phyloP scores from a whole-genome alignment of 129 eudicot genomes.

The Ambrosia trifida region DNA sequence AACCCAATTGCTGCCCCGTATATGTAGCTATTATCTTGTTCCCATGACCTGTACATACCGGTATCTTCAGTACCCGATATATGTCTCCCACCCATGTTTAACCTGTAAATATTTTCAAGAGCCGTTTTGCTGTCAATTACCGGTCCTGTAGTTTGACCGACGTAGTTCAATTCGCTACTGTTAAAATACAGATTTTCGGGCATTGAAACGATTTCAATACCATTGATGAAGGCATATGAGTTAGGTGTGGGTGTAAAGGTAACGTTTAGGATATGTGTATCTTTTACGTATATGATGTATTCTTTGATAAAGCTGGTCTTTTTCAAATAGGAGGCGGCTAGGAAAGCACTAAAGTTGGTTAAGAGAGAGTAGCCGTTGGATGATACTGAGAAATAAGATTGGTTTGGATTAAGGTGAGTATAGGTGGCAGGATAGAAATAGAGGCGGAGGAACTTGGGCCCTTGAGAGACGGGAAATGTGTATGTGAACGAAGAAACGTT shows the following conservation, averaged over 20 bases:
- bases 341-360: conserved; percentile 48
- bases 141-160: conserved; percentile 13
- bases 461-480: conserved; percentile 37
- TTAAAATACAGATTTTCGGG: conserved; percentile 35
- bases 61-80: conserved; percentile 23
- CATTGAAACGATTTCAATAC: conserved; percentile 53
- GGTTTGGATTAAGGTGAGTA: conserved; percentile 17
- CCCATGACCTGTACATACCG: conserved; percentile 44
- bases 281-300: conserved; percentile 30
- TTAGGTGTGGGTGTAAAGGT: conserved; percentile 45
- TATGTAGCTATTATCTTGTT: conserved; percentile 37
- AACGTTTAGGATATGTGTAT: conserved; percentile 29
- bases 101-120: conserved; percentile 37
- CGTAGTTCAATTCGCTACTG: background rate
- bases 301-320: conserved; percentile 35
- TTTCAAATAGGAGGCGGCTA: conserved; percentile 22
- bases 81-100: conserved; percentile 45
- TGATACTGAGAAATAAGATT: conserved; percentile 37
- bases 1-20: conserved; percentile 16
- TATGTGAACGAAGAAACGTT: conserved; percentile 47
- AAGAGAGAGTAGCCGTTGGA: conserved; percentile 43
- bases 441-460: conserved; percentile 60
- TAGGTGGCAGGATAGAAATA: conserved; percentile 51
- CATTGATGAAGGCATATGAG: conserved; percentile 55
- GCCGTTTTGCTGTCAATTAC: conserved; percentile 23